Evolutionary conservation across 2,329 filamentous ascomycete genomes (phyloP).

Genomic region (Colletotrichum gloeosporioides): DNA sequence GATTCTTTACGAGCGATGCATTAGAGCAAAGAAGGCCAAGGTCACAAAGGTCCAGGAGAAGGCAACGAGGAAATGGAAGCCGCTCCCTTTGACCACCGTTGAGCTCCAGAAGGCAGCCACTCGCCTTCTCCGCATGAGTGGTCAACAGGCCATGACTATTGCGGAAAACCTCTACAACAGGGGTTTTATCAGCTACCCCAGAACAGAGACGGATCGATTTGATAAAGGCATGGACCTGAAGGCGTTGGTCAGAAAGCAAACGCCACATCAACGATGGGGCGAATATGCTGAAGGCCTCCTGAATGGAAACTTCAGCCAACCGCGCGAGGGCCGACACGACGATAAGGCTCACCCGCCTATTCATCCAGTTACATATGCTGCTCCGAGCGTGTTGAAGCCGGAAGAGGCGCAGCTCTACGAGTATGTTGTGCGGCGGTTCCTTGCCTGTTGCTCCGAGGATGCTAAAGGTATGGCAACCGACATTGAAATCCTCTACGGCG

Average conservation of each 20-base stretch:
- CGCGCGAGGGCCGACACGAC: conserved; percentile 84
- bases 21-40: conserved; percentile 76
- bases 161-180: conserved; percentile 91
- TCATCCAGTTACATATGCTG: conserved; percentile 88
- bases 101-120: conserved; percentile 97
- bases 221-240: conserved; percentile 87
- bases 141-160: conserved; percentile 86
- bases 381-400: conserved; percentile 64
- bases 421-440: conserved; percentile 88
- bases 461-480: conserved; percentile 87
- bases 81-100: conserved; percentile 91
- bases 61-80: conserved; percentile 92
- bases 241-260: conserved; percentile 83
- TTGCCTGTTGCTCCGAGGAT: conserved; percentile 95
- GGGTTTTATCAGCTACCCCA: conserved; percentile 96
- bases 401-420: conserved; percentile 85
- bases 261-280: conserved; percentile 78
- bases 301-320: conserved; percentile 79
- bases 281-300: conserved; percentile 77
- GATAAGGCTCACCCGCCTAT: conserved; percentile 98
- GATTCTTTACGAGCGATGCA: conserved; percentile 85
- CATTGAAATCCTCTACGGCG: conserved; percentile 82
- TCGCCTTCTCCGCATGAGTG: conserved; percentile 85
- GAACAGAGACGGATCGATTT: conserved; percentile 97
- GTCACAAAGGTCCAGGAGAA: conserved; percentile 89